Conservation (phyloP, 148 eudicot species). For the Nepenthes gracilis region DNA sequence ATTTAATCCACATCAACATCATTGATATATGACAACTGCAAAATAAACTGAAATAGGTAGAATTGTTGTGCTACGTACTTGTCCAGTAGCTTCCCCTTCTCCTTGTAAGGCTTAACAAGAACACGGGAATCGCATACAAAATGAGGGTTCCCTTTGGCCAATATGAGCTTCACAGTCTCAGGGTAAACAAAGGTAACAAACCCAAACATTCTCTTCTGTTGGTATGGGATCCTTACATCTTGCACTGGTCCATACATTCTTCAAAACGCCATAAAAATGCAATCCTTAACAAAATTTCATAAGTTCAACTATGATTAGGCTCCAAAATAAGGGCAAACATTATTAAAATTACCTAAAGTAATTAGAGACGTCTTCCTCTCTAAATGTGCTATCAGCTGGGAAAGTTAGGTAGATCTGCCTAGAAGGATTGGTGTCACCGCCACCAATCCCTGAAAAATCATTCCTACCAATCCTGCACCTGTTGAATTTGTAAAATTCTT, state of each 20-base stretch:
- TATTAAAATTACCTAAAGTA: constrained; percentile 53
- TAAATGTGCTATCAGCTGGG: constrained; percentile 90
- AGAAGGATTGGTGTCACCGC: constrained; percentile 31
- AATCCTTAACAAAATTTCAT: constrained; percentile 3
- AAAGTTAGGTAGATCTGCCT: constrained; percentile 90
- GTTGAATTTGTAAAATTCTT: constrained; percentile 50
- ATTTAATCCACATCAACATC: background rate
- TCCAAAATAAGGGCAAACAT: background rate
- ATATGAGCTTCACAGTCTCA: constrained; percentile 70
- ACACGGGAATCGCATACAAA: constrained; percentile 96
- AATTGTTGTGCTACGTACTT: constrained; percentile 13
- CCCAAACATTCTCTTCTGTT: constrained; percentile 95
- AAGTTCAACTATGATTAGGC: background rate
- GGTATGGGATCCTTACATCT: constrained; percentile 95
- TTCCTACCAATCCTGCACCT: constrained; percentile 41
- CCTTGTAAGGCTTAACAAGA: constrained; percentile 95
- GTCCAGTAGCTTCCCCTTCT: constrained; percentile 78
- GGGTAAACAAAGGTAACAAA: constrained; percentile 79
- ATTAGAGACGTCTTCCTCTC: constrained; percentile 80
- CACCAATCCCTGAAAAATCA: constrained; percentile 46
- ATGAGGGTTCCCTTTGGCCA: constrained; percentile 93
- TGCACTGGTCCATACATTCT: constrained; percentile 87
- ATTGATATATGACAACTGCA: background rate
- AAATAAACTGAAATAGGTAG: constrained; percentile 7
- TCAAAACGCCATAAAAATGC: background rate